Percentiles rank a stretch among this genome's conserved stretches.
These are phyloP conservation scores for Hemileia vastatrix DNA, from an alignment of 1,284 basidiomycete genomes.

Conservation along the genomic window DNA sequence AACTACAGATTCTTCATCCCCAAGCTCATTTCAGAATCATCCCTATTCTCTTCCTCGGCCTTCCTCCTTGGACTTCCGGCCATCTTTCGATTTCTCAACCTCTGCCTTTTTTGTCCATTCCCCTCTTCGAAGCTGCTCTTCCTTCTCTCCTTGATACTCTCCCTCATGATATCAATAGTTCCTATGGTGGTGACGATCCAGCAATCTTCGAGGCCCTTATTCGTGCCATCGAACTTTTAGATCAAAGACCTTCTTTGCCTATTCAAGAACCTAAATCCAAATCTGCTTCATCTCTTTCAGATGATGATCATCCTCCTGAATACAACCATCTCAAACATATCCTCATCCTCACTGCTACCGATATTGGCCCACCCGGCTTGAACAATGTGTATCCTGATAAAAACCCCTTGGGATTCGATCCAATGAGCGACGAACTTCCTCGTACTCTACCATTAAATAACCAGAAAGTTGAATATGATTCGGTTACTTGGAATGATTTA, in stretches of 20 bases:
- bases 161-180: neutral
- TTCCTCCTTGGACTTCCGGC: slow-evolving; percentile 3
- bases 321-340: slow-evolving; percentile 13
- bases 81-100: slow-evolving; percentile 6
- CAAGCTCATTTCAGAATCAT: slow-evolving; percentile 4
- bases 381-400: too few species aligned
- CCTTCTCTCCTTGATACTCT: neutral
- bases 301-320: neutral
- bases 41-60: slow-evolving; percentile 6
- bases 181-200: slow-evolving; percentile 9
- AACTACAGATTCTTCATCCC: slow-evolving; percentile 2
- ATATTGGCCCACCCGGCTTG: slow-evolving; percentile 6
- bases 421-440: slow-evolving; percentile 2
- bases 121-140: neutral
- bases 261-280: neutral
- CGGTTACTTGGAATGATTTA: slow-evolving; percentile 10
- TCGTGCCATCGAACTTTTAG: slow-evolving; percentile 14
- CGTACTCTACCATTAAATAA: slow-evolving; percentile 4
- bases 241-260: slow-evolving; percentile 1
- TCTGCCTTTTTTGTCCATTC: slow-evolving; percentile 2
- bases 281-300: neutral
- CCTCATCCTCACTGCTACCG: slow-evolving; percentile 12
- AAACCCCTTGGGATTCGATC: too few species aligned
- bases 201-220: slow-evolving; percentile 14
- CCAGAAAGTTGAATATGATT: slow-evolving; percentile 11